Evolutionary conservation across 495 filamentous ascomycete species (phyloP).

Genomic region (Astrothelium subdiscretum): DNA sequence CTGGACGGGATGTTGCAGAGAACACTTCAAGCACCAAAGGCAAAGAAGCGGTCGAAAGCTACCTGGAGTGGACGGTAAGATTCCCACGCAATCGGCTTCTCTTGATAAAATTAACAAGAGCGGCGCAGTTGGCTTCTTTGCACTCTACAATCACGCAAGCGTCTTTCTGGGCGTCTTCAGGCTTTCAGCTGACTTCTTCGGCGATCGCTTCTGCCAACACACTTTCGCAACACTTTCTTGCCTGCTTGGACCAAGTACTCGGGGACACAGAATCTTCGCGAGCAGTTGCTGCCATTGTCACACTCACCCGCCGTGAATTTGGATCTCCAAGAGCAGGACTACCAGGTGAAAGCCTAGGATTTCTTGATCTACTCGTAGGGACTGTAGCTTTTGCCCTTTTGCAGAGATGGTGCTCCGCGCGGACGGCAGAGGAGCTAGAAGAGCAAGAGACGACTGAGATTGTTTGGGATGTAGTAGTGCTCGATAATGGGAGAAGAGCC

Average conservation of each 20-base stretch:
- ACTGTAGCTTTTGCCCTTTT: conserved; percentile 60
- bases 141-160: conserved; percentile 53
- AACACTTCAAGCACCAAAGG: neutral
- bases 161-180: conserved; percentile 54
- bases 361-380: conserved; percentile 54
- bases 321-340: conserved; percentile 47
- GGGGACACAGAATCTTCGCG: conserved; percentile 69
- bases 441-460: conserved; percentile 46
- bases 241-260: conserved; percentile 60
- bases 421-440: conserved; percentile 44
- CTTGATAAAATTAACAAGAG: conserved; percentile 15
- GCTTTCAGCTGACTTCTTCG: conserved; percentile 59
- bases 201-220: conserved; percentile 49
- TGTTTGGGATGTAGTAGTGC: conserved; percentile 71
- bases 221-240: conserved; percentile 53
- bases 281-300: conserved; percentile 69
- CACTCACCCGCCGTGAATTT: conserved; percentile 61
- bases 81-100: neutral
- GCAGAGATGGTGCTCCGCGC: conserved; percentile 53
- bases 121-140: conserved; percentile 43
- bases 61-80: neutral
- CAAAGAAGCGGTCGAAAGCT: neutral
- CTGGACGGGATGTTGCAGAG: conserved; percentile 45
- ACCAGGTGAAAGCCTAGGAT: conserved; percentile 50
- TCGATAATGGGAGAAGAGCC: conserved; percentile 49